A percentile compares a stretch with the other conserved stretches of the same genome.
Conservation (phyloP, 176 grass and related monocot genomes). For the Saccharum officinarum region DNA sequence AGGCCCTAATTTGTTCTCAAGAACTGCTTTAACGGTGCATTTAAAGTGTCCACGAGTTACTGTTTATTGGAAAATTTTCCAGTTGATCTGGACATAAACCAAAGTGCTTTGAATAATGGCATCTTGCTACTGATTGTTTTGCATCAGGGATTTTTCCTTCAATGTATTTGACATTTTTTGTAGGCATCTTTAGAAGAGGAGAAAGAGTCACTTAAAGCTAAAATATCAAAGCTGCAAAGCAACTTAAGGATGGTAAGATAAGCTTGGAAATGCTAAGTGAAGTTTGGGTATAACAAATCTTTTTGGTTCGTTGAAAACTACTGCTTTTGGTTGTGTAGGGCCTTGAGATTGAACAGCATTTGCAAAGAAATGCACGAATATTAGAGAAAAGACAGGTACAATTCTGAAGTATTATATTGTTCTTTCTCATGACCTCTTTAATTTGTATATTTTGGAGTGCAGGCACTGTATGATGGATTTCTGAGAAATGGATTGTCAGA, state of each 20-base stretch:
- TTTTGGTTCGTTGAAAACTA: conserved; percentile 29
- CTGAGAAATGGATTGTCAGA: conserved; percentile 55
- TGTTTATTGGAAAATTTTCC: background rate
- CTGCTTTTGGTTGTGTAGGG: conserved; percentile 54
- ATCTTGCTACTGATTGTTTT: background rate
- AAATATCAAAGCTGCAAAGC: conserved; percentile 88
- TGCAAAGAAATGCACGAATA: conserved; percentile 63
- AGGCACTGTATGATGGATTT: conserved; percentile 60
- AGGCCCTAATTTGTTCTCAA: background rate
- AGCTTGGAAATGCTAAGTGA: conserved; percentile 38
- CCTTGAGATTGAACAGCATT: conserved; percentile 87
- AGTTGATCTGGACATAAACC: background rate
- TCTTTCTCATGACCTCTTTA: conserved; percentile 17
- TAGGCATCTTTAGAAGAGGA: conserved; percentile 87
- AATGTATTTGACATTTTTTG: background rate
- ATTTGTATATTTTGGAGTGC: conserved; percentile 33
- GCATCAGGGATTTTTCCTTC: background rate
- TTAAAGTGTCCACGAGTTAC: background rate
- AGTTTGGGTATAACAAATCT: background rate
- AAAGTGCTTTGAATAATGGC: background rate
- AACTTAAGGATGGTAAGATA: conserved; percentile 85
- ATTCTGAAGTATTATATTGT: conserved; percentile 22
- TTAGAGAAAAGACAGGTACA: conserved; percentile 79
- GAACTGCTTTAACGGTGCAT: background rate
- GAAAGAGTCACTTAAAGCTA: conserved; percentile 72